A percentile compares a stretch with the other conserved stretches of the same genome.
Evolutionary conservation across 768 basidiomycete species (phyloP).

Genomic region (Boletus coccyginus): DNA sequence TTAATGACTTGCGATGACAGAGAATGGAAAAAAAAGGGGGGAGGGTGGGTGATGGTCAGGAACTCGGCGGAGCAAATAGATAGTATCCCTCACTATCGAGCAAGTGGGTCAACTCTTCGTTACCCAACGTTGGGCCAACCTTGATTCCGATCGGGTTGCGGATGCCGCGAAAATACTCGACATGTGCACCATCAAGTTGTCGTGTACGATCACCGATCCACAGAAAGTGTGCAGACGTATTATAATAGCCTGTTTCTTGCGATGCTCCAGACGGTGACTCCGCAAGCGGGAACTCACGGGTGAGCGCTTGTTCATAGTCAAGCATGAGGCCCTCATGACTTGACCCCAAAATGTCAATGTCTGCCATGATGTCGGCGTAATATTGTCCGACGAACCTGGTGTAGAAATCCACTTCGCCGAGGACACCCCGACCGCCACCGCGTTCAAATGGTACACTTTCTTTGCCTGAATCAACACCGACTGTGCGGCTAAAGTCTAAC

Average conservation of each 20-base stretch:
- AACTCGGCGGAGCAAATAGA: not conserved
- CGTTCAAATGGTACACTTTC: slow-evolving; percentile 56
- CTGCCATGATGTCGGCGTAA: not conserved
- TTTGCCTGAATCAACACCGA: slow-evolving; percentile 63
- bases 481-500: slow-evolving; percentile 88
- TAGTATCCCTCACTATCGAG: slow-evolving; percentile 60
- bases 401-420: slow-evolving; percentile 92
- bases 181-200: slow-evolving; percentile 88
- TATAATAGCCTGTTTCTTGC: slow-evolving; percentile 60
- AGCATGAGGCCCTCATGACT: slow-evolving; percentile 95
- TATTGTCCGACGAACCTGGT: slow-evolving; percentile 56
- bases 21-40: not conserved
- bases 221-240: slow-evolving; percentile 90
- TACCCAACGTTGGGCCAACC: slow-evolving; percentile 84
- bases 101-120: slow-evolving; percentile 71
- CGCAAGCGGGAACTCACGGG: slow-evolving; percentile 58
- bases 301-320: slow-evolving; percentile 89
- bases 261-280: slow-evolving; percentile 11
- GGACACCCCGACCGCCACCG: slow-evolving; percentile 65
- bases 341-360: not conserved
- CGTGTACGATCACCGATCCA: slow-evolving; percentile 98
- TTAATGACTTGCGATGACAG: slow-evolving; percentile 65
- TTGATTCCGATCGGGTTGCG: slow-evolving; percentile 95
- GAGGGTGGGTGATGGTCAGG: not conserved
- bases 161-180: slow-evolving; percentile 92